A percentile compares a stretch with the other conserved stretches of the same genome.
Evolutionary conservation across 1,284 basidiomycete species (phyloP).

Genomic region (Meira miltonrushii): DNA sequence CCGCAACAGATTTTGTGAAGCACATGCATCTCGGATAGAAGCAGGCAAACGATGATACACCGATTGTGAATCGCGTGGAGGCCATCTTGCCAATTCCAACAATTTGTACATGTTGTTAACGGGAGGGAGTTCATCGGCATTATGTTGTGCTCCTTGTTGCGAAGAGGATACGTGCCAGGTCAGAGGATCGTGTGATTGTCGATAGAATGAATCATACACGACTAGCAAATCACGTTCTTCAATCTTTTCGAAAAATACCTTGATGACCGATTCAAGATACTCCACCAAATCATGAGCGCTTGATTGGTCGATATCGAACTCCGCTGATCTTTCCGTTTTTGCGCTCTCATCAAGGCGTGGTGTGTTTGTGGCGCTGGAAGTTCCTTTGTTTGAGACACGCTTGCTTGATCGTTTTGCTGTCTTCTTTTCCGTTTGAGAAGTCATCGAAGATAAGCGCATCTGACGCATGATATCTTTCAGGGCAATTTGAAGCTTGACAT

Average conservation of each 20-base stretch:
- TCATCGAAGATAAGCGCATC: conserved; percentile 29
- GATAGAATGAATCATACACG: conserved; percentile 38
- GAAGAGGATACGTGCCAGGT: conserved; percentile 23
- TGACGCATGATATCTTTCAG: conserved; percentile 23
- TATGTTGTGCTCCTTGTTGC: background rate
- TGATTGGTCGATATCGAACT: conserved; percentile 35
- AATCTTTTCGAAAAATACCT: conserved; percentile 42
- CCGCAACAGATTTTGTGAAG: conserved; percentile 37
- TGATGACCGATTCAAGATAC: conserved; percentile 43
- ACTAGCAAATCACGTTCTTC: conserved; percentile 38
- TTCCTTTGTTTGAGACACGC: background rate
- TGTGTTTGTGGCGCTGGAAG: conserved; percentile 31
- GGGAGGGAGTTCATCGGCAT: conserved; percentile 30
- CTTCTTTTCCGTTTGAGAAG: conserved; percentile 23
- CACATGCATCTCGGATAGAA: conserved; percentile 35
- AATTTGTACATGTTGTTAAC: conserved; percentile 43
- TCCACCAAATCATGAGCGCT: conserved; percentile 32
- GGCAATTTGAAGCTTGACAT: conserved; percentile 24
- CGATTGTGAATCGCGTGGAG: conserved; percentile 12
- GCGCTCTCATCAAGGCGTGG: conserved; percentile 29
- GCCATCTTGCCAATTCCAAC: conserved; percentile 26
- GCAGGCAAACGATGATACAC: conserved; percentile 33
- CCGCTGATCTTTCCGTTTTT: conserved; percentile 21
- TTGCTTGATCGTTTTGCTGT: conserved; percentile 1
- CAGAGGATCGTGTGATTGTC: conserved; percentile 24